These are phyloP conservation scores for Termitomyces sp. DNA, from an alignment of 768 basidiomycete species.

Conservation along the genomic window DNA sequence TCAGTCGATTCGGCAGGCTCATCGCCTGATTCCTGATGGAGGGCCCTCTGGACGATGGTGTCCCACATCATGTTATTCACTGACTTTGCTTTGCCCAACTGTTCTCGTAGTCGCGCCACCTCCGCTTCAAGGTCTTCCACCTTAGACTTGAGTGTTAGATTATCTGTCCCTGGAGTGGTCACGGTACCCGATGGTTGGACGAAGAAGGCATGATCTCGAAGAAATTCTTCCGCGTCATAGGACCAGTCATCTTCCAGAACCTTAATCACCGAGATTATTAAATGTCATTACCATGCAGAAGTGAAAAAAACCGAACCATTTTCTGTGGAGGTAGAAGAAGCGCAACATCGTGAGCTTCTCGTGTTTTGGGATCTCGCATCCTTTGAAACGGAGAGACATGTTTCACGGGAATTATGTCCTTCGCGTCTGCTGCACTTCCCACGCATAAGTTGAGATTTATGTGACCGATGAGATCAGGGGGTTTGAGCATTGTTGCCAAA, in stretches of 20 bases:
- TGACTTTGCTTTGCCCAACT: constrained; percentile 82
- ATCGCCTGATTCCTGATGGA: constrained; percentile 34
- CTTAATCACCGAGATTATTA: constrained; percentile 12
- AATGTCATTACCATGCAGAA: neutral
- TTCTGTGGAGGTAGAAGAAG: constrained; percentile 52
- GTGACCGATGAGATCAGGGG: constrained; percentile 84
- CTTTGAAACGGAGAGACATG: constrained; percentile 71
- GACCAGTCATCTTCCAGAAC: constrained; percentile 29
- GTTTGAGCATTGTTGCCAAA: constrained; percentile 78
- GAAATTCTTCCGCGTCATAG: constrained; percentile 54
- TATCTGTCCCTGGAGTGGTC: constrained; percentile 26
- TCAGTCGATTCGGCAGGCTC: constrained; percentile 15
- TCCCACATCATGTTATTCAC: constrained; percentile 96
- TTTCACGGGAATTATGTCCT: constrained; percentile 63
- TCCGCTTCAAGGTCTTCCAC: constrained; percentile 73
- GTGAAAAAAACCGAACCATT: constrained; percentile 33
- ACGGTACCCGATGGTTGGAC: constrained; percentile 39
- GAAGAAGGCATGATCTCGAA: constrained; percentile 66
- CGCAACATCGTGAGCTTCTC: constrained; percentile 70
- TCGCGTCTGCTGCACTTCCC: constrained; percentile 37
- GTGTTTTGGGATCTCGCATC: constrained; percentile 60
- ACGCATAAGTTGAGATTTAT: constrained; percentile 50
- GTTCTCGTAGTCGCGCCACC: constrained; percentile 58
- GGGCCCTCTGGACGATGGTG: constrained; percentile 64
- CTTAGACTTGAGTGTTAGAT: constrained; percentile 46